phyloP scores from a whole-genome alignment of 805 yeast genomes.

The Yarrowia keelungensis region DNA sequence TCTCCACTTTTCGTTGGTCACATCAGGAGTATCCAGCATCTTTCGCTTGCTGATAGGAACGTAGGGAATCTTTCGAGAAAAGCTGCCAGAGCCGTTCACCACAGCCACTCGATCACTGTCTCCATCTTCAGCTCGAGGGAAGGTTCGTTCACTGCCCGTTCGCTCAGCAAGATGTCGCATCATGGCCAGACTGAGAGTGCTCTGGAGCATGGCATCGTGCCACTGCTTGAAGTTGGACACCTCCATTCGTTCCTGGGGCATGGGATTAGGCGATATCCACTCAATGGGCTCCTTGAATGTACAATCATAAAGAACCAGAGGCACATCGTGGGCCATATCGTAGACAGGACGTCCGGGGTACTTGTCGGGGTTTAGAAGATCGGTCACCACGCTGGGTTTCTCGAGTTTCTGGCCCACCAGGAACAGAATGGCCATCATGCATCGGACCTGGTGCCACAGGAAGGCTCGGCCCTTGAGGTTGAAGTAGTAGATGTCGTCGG shows the following conservation, averaged over 20 bases:
- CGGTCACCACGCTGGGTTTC: conserved; percentile 60
- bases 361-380: conserved; percentile 63
- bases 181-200: conserved; percentile 33
- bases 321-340: conserved; percentile 89
- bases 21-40: conserved; percentile 68
- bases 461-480: conserved; percentile 89
- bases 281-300: conserved; percentile 67
- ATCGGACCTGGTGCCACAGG: conserved; percentile 97
- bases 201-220: conserved; percentile 30
- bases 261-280: conserved; percentile 56
- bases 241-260: conserved; percentile 13
- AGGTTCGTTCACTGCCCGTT: conserved; percentile 44
- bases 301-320: conserved; percentile 87
- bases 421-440: conserved; percentile 87
- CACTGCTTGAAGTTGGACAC: conserved; percentile 24
- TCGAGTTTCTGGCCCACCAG: conserved; percentile 83
- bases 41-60: conserved; percentile 64
- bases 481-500: conserved; percentile 63
- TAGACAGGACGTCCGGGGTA: conserved; percentile 76
- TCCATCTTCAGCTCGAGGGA: conserved; percentile 43
- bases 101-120: conserved; percentile 48
- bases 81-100: conserved; percentile 81
- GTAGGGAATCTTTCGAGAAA: conserved; percentile 64
- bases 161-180: conserved; percentile 38
- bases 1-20: conserved; percentile 68